Evolutionary conservation across 2,329 filamentous ascomycete genomes (phyloP), one percentile per base, ranked within the genome.

Genomic region (Parastagonospora avenae): DNA sequence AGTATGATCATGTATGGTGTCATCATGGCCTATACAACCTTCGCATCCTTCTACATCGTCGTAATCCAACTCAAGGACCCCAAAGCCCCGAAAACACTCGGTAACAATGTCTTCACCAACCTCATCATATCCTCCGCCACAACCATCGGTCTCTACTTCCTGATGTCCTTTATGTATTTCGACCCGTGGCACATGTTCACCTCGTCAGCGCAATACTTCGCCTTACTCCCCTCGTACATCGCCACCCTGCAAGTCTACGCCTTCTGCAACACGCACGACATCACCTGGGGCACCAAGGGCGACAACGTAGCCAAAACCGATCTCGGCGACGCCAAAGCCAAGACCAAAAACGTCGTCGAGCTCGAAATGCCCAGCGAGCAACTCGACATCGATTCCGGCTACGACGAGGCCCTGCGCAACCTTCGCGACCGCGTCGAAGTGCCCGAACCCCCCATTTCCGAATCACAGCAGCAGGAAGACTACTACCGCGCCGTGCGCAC

Each of bases 151-250:
- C 81, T 99, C 33, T 99, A 97, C 81, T 94, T 99, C 79, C 75
- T 96, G 76, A 96, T 96, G 87, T 94, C 89, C 19, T 91, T 99
- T 77, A 77, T 99, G 54, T 99, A 99, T 76, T 85, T 99, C 40
- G 95, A 99, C 64, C 94, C 94, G 0, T 99, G 94, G 94, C 94
- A 99, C 80, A 94, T 99, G 90, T 89, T 99, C 77, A 99, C 94
- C 10, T 93, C 88, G 0, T 87, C 90, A 0, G 85, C 82, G 0
- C 92, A 97, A 73, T 99, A 99, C 80, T 97, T 99, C 72, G 83
- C 92, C 40, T 85, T 99, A 24, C 81, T 99, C 31, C 94, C 94
- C 0, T 88, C 83, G 33, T 99, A 97, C 79, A 96, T 99, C 75
- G 97, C 94, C 79, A 97, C 91, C 0, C 82, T 99, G 2, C 94